A percentile compares a stretch with the other conserved stretches of the same genome.
These are phyloP conservation scores for Phoma sp. DNA, from an alignment of 2,329 filamentous ascomycete genomes.

Conservation along the genomic window DNA sequence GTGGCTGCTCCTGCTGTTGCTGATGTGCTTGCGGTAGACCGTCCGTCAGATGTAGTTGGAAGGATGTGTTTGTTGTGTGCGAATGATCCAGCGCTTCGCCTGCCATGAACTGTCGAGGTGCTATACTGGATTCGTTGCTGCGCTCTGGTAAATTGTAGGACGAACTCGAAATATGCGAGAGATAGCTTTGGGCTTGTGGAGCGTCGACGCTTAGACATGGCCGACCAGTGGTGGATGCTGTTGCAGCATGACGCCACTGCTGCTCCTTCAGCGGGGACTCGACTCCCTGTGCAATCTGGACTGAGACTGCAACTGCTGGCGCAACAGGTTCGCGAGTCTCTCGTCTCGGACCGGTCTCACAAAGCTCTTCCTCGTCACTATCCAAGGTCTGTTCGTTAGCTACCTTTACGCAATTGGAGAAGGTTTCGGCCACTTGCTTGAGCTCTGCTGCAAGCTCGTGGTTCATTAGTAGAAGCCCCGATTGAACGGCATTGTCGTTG, in stretches of 20 bases:
- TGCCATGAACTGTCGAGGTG: slow-evolving; percentile 25
- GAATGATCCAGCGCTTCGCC: slow-evolving; percentile 33
- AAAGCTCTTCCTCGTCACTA: slow-evolving; percentile 37
- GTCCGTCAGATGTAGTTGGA: not conserved
- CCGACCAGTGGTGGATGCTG: not conserved
- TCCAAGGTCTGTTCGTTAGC: slow-evolving; percentile 46
- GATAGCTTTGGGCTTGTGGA: slow-evolving; percentile 21
- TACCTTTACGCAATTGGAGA: slow-evolving; percentile 61
- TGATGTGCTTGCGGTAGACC: not conserved
- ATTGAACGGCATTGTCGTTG: slow-evolving; percentile 65
- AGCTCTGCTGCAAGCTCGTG: slow-evolving; percentile 66
- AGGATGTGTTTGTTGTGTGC: slow-evolving; percentile 5
- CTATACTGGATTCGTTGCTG: slow-evolving; percentile 12
- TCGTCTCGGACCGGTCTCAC: slow-evolving; percentile 38
- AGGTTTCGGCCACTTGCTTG: slow-evolving; percentile 62
- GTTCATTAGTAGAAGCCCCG: slow-evolving; percentile 64
- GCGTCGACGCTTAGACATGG: slow-evolving; percentile 2
- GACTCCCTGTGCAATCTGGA: not conserved
- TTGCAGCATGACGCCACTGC: slow-evolving; percentile 26
- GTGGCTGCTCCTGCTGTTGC: slow-evolving; percentile 11
- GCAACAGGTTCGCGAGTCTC: not conserved
- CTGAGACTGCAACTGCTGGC: not conserved
- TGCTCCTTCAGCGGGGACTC: not conserved
- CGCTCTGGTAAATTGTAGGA: slow-evolving; percentile 9
- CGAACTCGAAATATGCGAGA: slow-evolving; percentile 17